Percentiles rank a stretch among this genome's conserved stretches.
phyloP scores from a whole-genome alignment of 495 filamentous ascomycete species.

The Penicillium soppii region DNA sequence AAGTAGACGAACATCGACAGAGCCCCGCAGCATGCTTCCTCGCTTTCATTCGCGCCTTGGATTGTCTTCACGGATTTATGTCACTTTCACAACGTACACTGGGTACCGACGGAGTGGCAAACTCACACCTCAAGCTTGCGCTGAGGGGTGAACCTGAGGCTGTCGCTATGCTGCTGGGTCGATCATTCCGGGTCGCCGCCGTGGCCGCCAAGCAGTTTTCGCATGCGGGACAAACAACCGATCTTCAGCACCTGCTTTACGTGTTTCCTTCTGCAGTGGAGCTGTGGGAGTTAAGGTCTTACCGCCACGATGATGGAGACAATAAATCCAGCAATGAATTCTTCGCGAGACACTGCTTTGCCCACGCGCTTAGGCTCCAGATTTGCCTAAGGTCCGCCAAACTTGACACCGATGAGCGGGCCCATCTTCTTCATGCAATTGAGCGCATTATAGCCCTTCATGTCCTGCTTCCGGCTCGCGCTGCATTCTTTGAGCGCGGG shows the following conservation, averaged over 20 bases:
- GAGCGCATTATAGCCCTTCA: conserved; percentile 67
- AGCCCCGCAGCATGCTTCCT: conserved; percentile 40
- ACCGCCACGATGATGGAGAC: conserved; percentile 35
- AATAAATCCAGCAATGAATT: conserved; percentile 43
- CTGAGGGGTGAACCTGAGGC: conserved; percentile 47
- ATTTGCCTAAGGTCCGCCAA: conserved; percentile 31
- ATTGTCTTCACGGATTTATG: conserved; percentile 38
- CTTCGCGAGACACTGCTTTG: conserved; percentile 41
- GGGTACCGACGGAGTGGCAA: conserved; percentile 36
- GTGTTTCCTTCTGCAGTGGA: conserved; percentile 40
- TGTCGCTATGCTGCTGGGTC: conserved; percentile 46
- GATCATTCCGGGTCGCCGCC: conserved; percentile 36
- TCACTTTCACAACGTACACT: conserved; percentile 26
- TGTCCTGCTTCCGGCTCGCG: conserved; percentile 66
- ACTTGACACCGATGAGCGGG: conserved; percentile 40
- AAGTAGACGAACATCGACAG: conserved; percentile 35
- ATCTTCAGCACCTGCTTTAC: conserved; percentile 42
- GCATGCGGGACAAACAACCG: conserved; percentile 34
- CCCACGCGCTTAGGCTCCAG: conserved; percentile 39
- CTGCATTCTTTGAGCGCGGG: conserved; percentile 48
- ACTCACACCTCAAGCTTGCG: conserved; percentile 53
- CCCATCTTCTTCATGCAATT: conserved; percentile 43
- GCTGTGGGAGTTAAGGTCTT: conserved; percentile 47
- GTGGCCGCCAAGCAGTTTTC: conserved; percentile 34
- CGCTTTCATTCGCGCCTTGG: conserved; percentile 38